Evolutionary conservation across 106 monocot genomes (phyloP).

Genomic region (Dendrobium chrysotoxum): DNA sequence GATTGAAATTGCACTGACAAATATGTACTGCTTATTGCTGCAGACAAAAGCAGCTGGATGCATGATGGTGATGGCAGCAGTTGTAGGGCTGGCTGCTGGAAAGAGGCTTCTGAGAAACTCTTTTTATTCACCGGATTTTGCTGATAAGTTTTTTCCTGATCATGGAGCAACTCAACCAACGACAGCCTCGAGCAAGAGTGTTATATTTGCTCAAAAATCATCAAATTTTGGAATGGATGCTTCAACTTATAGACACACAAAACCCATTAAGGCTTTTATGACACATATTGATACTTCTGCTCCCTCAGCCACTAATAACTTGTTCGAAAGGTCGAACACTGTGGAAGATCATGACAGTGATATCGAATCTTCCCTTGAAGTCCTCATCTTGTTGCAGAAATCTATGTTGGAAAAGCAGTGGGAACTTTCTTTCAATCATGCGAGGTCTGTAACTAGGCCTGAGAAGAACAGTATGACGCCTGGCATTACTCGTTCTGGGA

Average conservation of each 20-base stretch:
- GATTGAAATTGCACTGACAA: background rate
- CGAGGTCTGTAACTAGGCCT: conserved; percentile 2
- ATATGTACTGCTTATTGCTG: background rate
- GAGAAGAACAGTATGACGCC: conserved; percentile 17
- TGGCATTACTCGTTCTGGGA: conserved; percentile 45
- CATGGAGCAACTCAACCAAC: conserved; percentile 28
- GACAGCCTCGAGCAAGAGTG: conserved; percentile 19
- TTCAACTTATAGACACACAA: conserved; percentile 30
- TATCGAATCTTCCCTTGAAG: conserved; percentile 72
- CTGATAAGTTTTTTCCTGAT: conserved; percentile 50
- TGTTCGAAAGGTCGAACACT: conserved; percentile 17
- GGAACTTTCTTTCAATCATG: conserved; percentile 57
- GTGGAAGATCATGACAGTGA: conserved; percentile 26
- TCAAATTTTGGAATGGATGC: conserved; percentile 38
- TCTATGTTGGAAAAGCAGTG: conserved; percentile 98
- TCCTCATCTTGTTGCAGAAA: conserved; percentile 73
- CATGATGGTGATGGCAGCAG: conserved; percentile 69
- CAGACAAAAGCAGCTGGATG: conserved; percentile 8
- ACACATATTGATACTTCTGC: conserved; percentile 31
- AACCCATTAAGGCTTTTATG: conserved; percentile 50
- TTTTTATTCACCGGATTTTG: conserved; percentile 57
- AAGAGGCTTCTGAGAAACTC: conserved; percentile 73
- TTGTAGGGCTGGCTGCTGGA: conserved; percentile 69
- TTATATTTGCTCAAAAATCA: conserved; percentile 34
- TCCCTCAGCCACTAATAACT: conserved; percentile 23